Base-by-base conservation (phyloP, 805 yeast genomes). In the Ogataea philodendri region DNA sequence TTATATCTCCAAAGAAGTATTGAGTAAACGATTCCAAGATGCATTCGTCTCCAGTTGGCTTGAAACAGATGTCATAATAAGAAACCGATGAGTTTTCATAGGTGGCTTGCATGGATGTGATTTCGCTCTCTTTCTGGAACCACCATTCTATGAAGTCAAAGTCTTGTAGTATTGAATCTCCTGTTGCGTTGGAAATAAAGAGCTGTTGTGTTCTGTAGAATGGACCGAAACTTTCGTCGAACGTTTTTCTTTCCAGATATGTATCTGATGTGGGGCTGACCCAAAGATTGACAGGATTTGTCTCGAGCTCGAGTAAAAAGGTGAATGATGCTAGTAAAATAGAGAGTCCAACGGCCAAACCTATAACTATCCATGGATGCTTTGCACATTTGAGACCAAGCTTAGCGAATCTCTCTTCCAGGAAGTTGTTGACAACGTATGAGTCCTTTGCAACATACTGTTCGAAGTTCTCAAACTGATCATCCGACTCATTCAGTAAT, bases 141-240 rank as follows among this genome's bases (percentile, higher is more conserved):
- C 96, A 88, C 97, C 97, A 90, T 44, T 77, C 55, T 14, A 89
- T 54, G 2, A 79, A 76, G 1, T 76, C 78, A 69, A 86, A 85
- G 20, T 72, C 69, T 35, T 58, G 60, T 17, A 73, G 51, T 21
- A 90, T 63, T 0, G 90, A 81, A 0, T 78, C 74, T 0, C 85
- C 86, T 3, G 84, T 68, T 14, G 76, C 76, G 48, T 81, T 81
- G 3, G 80, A 75, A 5, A 90, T 65, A 45, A 85, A 84, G 0
- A 86, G 63, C 60, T 90, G 97, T 51, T 87, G 90, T 4, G 86
- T 76, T 49, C 97, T 70, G 63, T 83, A 93, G 66, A 93, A 90
- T 23, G 94, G 95, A 1, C 97, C 96, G 60, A 90, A 90, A 42
- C 78, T 75, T 14, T 72, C 70, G 55, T 93, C 96, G 55, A 78